Base-by-base conservation (phyloP, 257 asterid genomes). In the Forsythia viridissima region DNA sequence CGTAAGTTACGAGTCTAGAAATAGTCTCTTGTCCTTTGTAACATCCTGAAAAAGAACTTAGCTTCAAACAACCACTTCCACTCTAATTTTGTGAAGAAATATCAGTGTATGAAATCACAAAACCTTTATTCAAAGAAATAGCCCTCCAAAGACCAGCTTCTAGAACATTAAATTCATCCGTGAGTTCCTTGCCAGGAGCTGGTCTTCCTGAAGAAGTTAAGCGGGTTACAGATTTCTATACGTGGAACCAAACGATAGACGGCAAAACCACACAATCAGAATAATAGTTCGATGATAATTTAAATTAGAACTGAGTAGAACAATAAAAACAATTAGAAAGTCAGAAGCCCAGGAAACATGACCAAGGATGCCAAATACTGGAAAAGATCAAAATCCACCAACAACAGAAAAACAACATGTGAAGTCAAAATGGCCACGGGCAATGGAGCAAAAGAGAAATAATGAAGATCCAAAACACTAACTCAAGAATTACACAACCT, bases 21-120 rank as follows among this genome's bases (percentile, higher is more conserved):
- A 95, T 93, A 86, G 99, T 95, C 85, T 95, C 99, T 83, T 95
- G 98, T 48, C 99, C 99, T 86, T 93, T 95, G 66, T 95, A 95
- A 84, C 99, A 93, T 76, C 99, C 98, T 95, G 92, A 42, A 59
- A 78, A 79, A 52, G 77, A 69, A 72, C 74, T 75, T 55, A 70
- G 79, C 71, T 73, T 83, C 72, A 76, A 61, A 78, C n/a, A 76
- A 73, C 57, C 72, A 44, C 61, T 39, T 4, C 65, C 44, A 38
- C 37, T 77, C 52, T 42, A 38, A n/a, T 73, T 18, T 57, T 65
- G 43, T 2, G 30, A 41, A 72, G n/a, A 71, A 70, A 71, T 69
- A 21, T 36, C 21, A 4, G 24, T 39, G 42, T 21, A 70, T 66
- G 78, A 73, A 34, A 69, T 18, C 36, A 39, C 15, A 51, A 18